Base-by-base conservation (phyloP, 2,329 filamentous ascomycete genomes). In the Fusarium staphyleae region DNA sequence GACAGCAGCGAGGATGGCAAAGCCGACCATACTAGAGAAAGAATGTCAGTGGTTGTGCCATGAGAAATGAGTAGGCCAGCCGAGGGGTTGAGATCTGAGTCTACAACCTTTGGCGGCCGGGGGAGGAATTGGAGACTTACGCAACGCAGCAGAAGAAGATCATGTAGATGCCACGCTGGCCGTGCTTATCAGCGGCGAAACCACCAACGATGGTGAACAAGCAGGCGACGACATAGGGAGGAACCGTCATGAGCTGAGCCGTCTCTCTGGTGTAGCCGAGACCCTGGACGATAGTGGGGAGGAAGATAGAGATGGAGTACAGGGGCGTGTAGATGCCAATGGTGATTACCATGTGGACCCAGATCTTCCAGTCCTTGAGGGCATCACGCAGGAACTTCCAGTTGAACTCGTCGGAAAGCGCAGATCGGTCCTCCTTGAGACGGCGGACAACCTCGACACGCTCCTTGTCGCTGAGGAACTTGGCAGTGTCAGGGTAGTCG, bases 321-420 rank as follows among this genome's bases (percentile, higher is more conserved):
- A 75, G 69, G 5, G 72, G 72, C 4, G 70, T 74, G 59, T 73
- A 74, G 52, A 75, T 83, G 44, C 86, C 80, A 55, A 87, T 84
- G 71, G 87, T 88, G 72, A 83, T 84, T 47, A 82, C 50, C 65
- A 88, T 82, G 55, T 88, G 76, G 8, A 80, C 71, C 66, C 75
- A 80, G 40, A 79, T 78, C 70, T 79, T 78, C 78, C 82, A 85
- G 71, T 86, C 85, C 57, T 77, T 77, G 46, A 89, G 65, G 13
- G 87, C 86, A 39, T 83, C 74, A 65, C 71, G 74, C 43, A 82
- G 70, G 40, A 79, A 87, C 60, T 80, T 79, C 52, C 82, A 70
- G 28, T 86, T 75, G 57, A 88, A 80, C 11, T 81, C 81, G 56
- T 87, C 81, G 18, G 84, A 84, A 8, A 80, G 70, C 15, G 72